Base-by-base conservation (phyloP, 202 grass and related monocot species). In the Elaeis oleifera region DNA sequence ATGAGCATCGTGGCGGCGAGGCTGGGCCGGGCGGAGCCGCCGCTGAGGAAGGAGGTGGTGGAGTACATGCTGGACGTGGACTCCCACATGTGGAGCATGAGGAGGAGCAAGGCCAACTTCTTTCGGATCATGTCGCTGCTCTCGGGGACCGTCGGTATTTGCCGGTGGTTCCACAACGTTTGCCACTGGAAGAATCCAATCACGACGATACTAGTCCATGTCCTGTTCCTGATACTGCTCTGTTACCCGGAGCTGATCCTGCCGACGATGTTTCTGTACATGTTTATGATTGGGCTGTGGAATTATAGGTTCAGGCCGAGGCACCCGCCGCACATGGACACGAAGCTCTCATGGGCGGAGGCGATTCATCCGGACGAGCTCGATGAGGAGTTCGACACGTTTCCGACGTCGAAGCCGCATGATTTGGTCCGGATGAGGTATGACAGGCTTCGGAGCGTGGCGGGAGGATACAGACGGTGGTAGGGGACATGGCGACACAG, bases 321-420 rank as follows among this genome's bases (percentile, higher is more conserved):
- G 31, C 65, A 78, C 14, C 78, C 84, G 31, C 68, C 69, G 63
- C 73, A 78, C 54, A 66, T 83, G 84, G 81, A 85, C 69, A 39
- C 57, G 54, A 63, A 80, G 75, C 71, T 89, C 49, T 94, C 84
- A 50, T 82, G 81, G 69, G 79, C 81, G 9, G 89, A 95, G 59
- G 51, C 60, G 44, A 54, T 28, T 3, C 18, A 73, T 69, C 69
- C 49, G 0, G 84, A 95, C 50, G 89, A 89, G 48, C 70, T 94
- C 11, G 89, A 94, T 52, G 89, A 88, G 78, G 84, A 94, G 65
- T 53, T 74, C 39, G 89, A 95, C 76, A 95, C 84, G 16, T 88
- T 95, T 65, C 89, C 84, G 58, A 89, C 81, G 23, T 82, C 89
- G 51, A 80, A 76, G 55, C 22, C 67, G 16, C 71, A 67, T 60